A percentile compares a stretch with the other conserved stretches of the same genome.
Conservation (phyloP, 2,329 filamentous ascomycete species). For the Exophiala lecanii-corni region DNA sequence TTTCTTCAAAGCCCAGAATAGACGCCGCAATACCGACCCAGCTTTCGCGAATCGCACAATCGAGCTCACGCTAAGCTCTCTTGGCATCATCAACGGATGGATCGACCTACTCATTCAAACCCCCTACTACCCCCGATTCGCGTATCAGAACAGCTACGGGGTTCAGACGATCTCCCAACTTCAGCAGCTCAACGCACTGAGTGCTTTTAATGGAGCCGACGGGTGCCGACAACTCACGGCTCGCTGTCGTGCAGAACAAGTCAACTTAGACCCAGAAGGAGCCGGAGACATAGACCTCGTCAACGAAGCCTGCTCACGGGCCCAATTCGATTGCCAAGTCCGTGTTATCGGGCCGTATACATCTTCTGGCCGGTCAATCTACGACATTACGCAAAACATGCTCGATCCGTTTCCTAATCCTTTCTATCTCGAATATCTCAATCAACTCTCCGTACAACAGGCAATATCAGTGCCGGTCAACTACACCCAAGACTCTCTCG, state of each 20-base stretch:
- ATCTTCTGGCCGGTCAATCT: slow-evolving; percentile 37
- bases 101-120: slow-evolving; percentile 60
- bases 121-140: slow-evolving; percentile 37
- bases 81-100: slow-evolving; percentile 69
- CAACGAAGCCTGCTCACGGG: slow-evolving; percentile 28
- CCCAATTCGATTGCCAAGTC: slow-evolving; percentile 31
- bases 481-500: slow-evolving; percentile 34
- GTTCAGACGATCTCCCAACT: slow-evolving; percentile 49
- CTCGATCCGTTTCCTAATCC: slow-evolving; percentile 56
- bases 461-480: slow-evolving; percentile 53
- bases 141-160: slow-evolving; percentile 52
- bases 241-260: slow-evolving; percentile 23
- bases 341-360: slow-evolving; percentile 39
- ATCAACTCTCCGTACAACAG: slow-evolving; percentile 49
- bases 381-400: slow-evolving; percentile 54
- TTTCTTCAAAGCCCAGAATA: slow-evolving; percentile 59
- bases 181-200: slow-evolving; percentile 25
- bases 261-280: slow-evolving; percentile 23
- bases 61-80: slow-evolving; percentile 43
- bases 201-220: slow-evolving; percentile 23
- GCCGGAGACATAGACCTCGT: slow-evolving; percentile 22
- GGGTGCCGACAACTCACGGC: slow-evolving; percentile 26
- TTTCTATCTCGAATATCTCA: slow-evolving; percentile 56
- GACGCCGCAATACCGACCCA: slow-evolving; percentile 47
- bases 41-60: slow-evolving; percentile 33